These are phyloP conservation scores for Melaleuca alternifolia DNA, from an alignment of 345 rosid species.

Conservation along the genomic window DNA sequence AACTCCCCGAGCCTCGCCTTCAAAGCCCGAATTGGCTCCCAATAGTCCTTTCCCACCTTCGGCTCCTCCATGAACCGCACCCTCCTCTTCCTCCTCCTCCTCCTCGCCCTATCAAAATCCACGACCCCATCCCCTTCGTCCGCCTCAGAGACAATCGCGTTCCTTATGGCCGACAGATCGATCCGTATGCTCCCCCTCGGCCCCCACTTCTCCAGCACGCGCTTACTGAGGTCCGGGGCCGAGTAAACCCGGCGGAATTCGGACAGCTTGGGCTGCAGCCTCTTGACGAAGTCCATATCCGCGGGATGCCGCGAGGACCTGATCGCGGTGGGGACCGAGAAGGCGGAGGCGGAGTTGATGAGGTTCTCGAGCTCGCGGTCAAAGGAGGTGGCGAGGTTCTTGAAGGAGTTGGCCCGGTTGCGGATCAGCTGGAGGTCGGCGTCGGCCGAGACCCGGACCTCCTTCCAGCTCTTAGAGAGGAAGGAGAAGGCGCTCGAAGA, in stretches of 20 bases:
- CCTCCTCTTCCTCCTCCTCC: slow-evolving; percentile 25
- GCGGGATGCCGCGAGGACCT: slow-evolving; percentile 22
- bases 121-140: slow-evolving; percentile 26
- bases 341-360: slow-evolving; percentile 56
- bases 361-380: slow-evolving; percentile 85
- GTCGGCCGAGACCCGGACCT: slow-evolving; percentile 85
- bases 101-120: slow-evolving; percentile 35
- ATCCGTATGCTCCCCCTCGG: slow-evolving; percentile 65
- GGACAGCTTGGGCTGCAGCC: slow-evolving; percentile 74
- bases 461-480: slow-evolving; percentile 81
- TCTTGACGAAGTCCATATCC: slow-evolving; percentile 79
- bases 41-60: slow-evolving; percentile 15
- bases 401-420: slow-evolving; percentile 79
- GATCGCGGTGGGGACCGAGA: slow-evolving; percentile 32
- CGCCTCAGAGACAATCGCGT: slow-evolving; percentile 61
- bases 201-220: slow-evolving; percentile 77
- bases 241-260: slow-evolving; percentile 91
- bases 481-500: slow-evolving; percentile 62
- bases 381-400: slow-evolving; percentile 72
- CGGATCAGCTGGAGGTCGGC: slow-evolving; percentile 83
- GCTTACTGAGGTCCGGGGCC: slow-evolving; percentile 81
- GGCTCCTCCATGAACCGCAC: slow-evolving; percentile 17
- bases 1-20: slow-evolving; percentile 65
- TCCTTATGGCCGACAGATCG: slow-evolving; percentile 73
- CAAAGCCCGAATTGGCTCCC: slow-evolving; percentile 76